Base-by-base conservation (phyloP, 2,329 filamentous ascomycete species). In the Pestalotiopsis fici region DNA sequence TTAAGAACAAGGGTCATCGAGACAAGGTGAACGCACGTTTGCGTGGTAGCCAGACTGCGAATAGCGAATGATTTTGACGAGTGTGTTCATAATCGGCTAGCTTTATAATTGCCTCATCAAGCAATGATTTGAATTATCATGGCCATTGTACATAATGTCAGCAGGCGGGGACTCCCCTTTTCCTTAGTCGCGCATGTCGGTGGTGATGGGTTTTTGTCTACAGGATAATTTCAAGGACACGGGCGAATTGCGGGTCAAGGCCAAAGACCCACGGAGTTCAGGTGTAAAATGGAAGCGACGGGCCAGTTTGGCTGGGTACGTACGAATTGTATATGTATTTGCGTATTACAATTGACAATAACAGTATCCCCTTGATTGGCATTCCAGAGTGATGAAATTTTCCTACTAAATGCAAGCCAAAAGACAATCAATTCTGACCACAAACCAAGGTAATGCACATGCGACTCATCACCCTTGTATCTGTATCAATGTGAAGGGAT, bases 1-100 rank as follows among this genome's bases (percentile, higher is more conserved):
- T 98, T 61, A 93, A 91, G 79, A 98, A 97, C 79, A 88, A 92
- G 56, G 84, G 87, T 64, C 96, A 99, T 78, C 88, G 91, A 73
- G 89, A 93, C 72, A 88, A 87, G 73, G 93, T 95, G 11, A 87
- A 90, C 65, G 59, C 63, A 18, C 66, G 69, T 7, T 43, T 70
- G 31, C 39, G 54, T 23, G 50, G 28, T n/a, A 54, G 23, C 28
- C 64, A 61, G n/a, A 35, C 7, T 28, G 50, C n/a, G 39, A 47
- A 5, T 28, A 50, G 43, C 21, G n/a, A 50, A 50, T 50, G 43
- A 50, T 23, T 50, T 50, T 50, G 21, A 50, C 21, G 18, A 50
- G 3, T 11, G 3, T 3, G 5, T 9, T n/a, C 43, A 50, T 18
- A 21, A 23, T 21, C 43, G 5, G 43, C 15, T 18, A 50, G 43